A percentile compares a stretch with the other conserved stretches of the same genome.
Conservation (phyloP, 2,329 filamentous ascomycete genomes). For the Pseudocercospora musae region DNA sequence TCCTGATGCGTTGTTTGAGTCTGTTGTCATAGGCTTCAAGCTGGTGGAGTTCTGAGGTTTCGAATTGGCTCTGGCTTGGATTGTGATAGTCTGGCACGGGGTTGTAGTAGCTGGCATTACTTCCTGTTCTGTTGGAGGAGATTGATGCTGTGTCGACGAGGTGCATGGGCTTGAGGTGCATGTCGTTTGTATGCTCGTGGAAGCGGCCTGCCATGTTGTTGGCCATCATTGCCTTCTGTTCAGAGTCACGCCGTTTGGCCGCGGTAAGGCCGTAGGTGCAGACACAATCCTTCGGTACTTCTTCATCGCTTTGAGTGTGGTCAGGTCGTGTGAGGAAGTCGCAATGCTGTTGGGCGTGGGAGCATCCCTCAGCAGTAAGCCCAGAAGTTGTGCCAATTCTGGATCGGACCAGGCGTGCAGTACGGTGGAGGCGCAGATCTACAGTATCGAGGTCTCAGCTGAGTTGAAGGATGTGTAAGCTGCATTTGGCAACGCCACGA, state of each 20-base stretch:
- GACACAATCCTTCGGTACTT: not conserved
- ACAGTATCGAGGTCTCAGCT: not conserved
- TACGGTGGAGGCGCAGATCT: not conserved
- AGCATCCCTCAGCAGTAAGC: not conserved
- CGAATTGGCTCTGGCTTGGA: not conserved
- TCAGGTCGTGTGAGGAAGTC: not conserved
- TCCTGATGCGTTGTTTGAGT: constrained; percentile 40
- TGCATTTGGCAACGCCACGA: not conserved
- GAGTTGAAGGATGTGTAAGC: not conserved
- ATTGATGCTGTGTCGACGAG: not conserved
- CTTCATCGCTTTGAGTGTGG: not conserved
- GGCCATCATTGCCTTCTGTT: not conserved
- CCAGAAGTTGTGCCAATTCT: not conserved
- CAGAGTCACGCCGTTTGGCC: not conserved
- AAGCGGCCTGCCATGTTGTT: constrained; percentile 1
- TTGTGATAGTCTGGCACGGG: not conserved
- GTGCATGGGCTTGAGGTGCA: not conserved
- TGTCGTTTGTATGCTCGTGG: not conserved
- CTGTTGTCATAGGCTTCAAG: constrained; percentile 13
- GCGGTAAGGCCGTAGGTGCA: not conserved
- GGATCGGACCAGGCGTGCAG: not conserved
- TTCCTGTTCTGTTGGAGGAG: not conserved
- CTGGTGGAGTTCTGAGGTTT: not conserved
- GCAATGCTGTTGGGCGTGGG: not conserved
- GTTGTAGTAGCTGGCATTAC: not conserved